These are phyloP conservation scores for Hirsutella minnesotensis DNA, from an alignment of 2,329 filamentous ascomycete species.

Conservation along the genomic window DNA sequence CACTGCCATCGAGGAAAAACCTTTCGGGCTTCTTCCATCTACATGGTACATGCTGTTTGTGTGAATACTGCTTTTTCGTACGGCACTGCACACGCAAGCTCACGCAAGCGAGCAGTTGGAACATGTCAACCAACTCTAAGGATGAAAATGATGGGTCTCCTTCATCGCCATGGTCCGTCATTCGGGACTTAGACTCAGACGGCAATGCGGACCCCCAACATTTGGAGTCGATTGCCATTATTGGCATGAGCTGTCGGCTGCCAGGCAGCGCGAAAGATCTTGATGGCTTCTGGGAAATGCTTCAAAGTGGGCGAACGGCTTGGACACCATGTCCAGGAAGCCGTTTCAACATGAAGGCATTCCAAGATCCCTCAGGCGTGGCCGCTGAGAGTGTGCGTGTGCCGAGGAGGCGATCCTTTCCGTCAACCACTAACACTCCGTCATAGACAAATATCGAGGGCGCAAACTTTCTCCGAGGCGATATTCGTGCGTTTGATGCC, in stretches of 20 bases:
- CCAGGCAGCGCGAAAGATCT: slow-evolving; percentile 8
- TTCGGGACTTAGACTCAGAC: too few species aligned
- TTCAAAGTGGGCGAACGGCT: slow-evolving; percentile 15
- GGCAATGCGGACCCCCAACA: neutral
- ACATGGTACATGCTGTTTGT: too few species aligned
- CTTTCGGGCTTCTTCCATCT: too few species aligned
- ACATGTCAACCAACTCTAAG: too few species aligned
- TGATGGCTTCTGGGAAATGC: slow-evolving; percentile 10
- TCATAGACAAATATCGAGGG: slow-evolving; percentile 8
- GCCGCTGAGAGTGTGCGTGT: slow-evolving; percentile 1
- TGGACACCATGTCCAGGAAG: slow-evolving; percentile 27
- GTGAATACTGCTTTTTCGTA: too few species aligned
- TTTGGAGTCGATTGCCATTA: slow-evolving; percentile 11
- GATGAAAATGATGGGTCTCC: too few species aligned
- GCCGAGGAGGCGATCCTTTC: neutral
- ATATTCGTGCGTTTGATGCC: slow-evolving; percentile 13
- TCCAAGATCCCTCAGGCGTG: slow-evolving; percentile 18
- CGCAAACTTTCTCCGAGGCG: slow-evolving; percentile 15
- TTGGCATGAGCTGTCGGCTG: slow-evolving; percentile 12
- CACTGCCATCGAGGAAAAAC: too few species aligned
- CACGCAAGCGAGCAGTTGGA: too few species aligned
- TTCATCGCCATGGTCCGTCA: too few species aligned
- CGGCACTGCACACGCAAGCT: too few species aligned
- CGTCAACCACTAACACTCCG: neutral
- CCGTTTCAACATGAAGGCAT: slow-evolving; percentile 31